Conservation (phyloP, 2,329 filamentous ascomycete species). For the Ascosphaera acerosa region DNA sequence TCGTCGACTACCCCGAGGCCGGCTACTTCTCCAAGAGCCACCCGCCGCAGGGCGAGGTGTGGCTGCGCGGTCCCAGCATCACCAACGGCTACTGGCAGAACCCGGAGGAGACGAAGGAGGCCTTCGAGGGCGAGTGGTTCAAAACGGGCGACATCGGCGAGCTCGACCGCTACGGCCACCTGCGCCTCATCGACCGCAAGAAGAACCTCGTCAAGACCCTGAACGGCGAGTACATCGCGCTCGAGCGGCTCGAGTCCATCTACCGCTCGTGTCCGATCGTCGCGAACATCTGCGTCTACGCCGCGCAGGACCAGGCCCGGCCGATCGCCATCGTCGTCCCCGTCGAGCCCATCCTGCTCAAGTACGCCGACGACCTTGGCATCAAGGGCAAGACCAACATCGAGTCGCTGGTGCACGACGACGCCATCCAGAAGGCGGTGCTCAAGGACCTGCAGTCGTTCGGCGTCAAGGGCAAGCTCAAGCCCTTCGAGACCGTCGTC, state of each 20-base stretch:
- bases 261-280: slow-evolving; percentile 32
- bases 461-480: slow-evolving; percentile 14
- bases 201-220: slow-evolving; percentile 99
- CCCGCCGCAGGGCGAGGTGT: slow-evolving; percentile 75
- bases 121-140: slow-evolving; percentile 89
- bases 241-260: slow-evolving; percentile 89
- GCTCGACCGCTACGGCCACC: slow-evolving; percentile 61
- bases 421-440: slow-evolving; percentile 17
- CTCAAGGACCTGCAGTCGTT: slow-evolving; percentile 17
- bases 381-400: slow-evolving; percentile 11
- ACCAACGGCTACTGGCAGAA: slow-evolving; percentile 85
- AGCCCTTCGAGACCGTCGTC: slow-evolving; percentile 19
- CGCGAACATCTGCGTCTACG: slow-evolving; percentile 32
- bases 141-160: slow-evolving; percentile 78
- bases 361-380: slow-evolving; percentile 29
- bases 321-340: slow-evolving; percentile 34
- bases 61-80: slow-evolving; percentile 53
- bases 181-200: slow-evolving; percentile 83
- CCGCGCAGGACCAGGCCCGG: slow-evolving; percentile 26
- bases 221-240: slow-evolving; percentile 94
- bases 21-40: slow-evolving; percentile 75
- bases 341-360: slow-evolving; percentile 36
- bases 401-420: slow-evolving; percentile 12
- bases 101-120: slow-evolving; percentile 62
- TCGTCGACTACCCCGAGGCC: slow-evolving; percentile 77